Conservation (phyloP, 2,329 filamentous ascomycete species). For the Chaetothyriales sp. region DNA sequence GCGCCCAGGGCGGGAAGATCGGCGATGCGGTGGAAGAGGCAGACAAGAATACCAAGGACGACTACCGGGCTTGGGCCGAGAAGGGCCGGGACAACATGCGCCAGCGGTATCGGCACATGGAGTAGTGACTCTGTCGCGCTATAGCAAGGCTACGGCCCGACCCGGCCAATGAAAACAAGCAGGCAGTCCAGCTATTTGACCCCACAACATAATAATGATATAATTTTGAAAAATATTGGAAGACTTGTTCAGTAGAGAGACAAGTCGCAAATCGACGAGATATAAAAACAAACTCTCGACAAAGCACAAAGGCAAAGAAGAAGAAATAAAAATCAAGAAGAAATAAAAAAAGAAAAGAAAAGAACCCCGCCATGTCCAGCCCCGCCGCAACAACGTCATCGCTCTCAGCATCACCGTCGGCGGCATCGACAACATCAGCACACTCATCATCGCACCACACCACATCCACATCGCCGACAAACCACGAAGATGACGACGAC, state of each 20-base stretch:
- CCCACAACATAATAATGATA: no score
- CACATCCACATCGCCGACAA: neutral
- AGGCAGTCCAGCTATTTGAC: no score
- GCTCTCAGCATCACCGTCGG: neutral
- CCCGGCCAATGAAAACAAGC: no score
- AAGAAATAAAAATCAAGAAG: neutral
- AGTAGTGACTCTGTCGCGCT: slow-evolving; percentile 1
- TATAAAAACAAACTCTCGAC: no score
- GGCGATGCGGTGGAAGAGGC: slow-evolving; percentile 35
- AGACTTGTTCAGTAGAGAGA: no score
- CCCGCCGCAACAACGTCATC: neutral
- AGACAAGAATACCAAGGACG: slow-evolving; percentile 31
- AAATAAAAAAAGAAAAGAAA: neutral
- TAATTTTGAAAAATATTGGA: no score
- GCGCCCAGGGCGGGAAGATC: slow-evolving; percentile 34
- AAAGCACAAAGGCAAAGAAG: no score
- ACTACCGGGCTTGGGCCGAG: slow-evolving; percentile 33
- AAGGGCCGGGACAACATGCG: slow-evolving; percentile 33
- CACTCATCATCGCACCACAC: neutral
- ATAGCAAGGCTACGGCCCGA: no score
- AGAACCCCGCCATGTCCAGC: neutral
- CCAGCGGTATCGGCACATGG: slow-evolving; percentile 33
- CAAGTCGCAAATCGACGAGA: no score
- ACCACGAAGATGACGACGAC: neutral
- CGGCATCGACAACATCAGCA: neutral